Evolutionary conservation across 306 rosid species (phyloP).

Genomic region (Corylus heterophylla): DNA sequence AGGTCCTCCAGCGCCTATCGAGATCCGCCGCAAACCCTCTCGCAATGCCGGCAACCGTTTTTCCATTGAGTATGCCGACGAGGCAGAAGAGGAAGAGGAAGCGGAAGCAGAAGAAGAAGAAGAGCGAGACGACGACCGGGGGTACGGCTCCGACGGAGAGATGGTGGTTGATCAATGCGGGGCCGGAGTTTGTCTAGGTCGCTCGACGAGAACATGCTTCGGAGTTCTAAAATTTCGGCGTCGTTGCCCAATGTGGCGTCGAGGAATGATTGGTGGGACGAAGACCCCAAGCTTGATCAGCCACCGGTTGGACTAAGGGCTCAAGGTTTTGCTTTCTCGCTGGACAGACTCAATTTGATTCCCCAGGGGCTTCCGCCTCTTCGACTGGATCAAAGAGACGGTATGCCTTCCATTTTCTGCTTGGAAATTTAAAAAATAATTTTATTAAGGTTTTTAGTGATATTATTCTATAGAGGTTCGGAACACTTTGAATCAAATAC

Average conservation of each 20-base stretch:
- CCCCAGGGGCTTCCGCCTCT: slow-evolving; percentile 59
- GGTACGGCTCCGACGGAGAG: slow-evolving; percentile 31
- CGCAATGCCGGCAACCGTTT: not conserved
- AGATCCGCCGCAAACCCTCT: slow-evolving; percentile 48
- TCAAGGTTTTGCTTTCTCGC: slow-evolving; percentile 44
- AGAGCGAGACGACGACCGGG: slow-evolving; percentile 29
- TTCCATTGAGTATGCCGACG: not conserved
- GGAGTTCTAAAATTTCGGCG: slow-evolving; percentile 48
- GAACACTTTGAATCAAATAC: not conserved
- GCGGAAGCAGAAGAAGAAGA: not conserved
- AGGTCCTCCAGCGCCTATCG: slow-evolving; percentile 64
- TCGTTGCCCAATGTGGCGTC: slow-evolving; percentile 65
- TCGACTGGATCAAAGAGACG: slow-evolving; percentile 35
- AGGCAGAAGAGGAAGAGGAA: not conserved
- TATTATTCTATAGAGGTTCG: no score
- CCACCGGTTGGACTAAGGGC: slow-evolving; percentile 16
- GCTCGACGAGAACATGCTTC: slow-evolving; percentile 38
- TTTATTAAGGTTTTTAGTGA: not conserved
- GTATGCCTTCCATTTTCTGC: slow-evolving; percentile 29
- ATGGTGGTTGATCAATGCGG: slow-evolving; percentile 9
- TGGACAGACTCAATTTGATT: slow-evolving; percentile 48
- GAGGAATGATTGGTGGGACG: slow-evolving; percentile 40
- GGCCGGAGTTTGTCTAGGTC: slow-evolving; percentile 39
- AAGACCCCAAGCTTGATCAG: slow-evolving; percentile 25
- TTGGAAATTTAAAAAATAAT: not conserved